phyloP scores from a whole-genome alignment of 345 rosid genomes.

The Aquilaria sinensis region DNA sequence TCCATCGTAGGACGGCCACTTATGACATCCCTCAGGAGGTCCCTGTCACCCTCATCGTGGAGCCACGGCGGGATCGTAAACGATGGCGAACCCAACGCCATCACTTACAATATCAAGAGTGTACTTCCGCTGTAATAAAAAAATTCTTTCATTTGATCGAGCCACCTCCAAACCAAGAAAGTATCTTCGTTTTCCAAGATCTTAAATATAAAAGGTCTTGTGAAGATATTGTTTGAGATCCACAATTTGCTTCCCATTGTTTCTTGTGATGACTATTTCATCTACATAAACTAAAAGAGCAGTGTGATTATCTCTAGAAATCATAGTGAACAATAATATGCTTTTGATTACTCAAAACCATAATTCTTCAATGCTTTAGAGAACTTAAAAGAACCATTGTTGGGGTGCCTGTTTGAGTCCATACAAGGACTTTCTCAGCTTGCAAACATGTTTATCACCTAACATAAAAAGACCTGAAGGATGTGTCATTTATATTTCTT shows the following conservation, averaged over 20 bases:
- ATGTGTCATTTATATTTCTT: not conserved
- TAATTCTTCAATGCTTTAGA: no score
- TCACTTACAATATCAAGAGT: not conserved
- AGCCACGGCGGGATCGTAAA: no score
- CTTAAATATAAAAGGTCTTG: not conserved
- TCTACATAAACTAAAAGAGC: not conserved
- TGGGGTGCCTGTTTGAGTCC: no score
- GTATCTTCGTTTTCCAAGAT: not conserved
- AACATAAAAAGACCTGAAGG: not conserved
- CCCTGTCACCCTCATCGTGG: no score
- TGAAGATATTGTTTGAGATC: not conserved
- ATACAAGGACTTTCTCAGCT: not conserved
- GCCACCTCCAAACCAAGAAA: not conserved
- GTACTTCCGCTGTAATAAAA: not conserved
- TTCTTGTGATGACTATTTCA: no score
- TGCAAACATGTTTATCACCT: no score
- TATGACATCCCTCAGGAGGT: no score
- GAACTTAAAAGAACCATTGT: no score
- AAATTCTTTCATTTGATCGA: not conserved
- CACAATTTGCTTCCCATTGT: not conserved
- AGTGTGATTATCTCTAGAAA: not conserved
- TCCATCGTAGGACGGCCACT: no score
- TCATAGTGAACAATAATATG: no score
- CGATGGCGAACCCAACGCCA: no score
- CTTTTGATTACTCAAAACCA: not conserved